phyloP scores from a whole-genome alignment of 2,329 filamentous ascomycete species.

The Fusarium sp. region DNA sequence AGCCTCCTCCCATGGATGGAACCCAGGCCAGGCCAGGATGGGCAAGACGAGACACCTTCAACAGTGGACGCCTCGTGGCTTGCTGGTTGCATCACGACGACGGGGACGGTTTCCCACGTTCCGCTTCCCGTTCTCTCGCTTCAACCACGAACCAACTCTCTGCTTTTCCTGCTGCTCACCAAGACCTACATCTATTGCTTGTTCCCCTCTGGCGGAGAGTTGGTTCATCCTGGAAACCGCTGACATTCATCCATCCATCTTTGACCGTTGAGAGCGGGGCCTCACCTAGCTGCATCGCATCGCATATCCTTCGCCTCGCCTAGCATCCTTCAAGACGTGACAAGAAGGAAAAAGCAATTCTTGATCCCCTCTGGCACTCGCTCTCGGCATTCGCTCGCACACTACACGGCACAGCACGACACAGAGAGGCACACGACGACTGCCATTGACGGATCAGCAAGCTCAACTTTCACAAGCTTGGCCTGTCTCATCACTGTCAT shows the following conservation, averaged over 20 bases:
- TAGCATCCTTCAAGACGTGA: slow-evolving; percentile 1
- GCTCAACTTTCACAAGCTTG: slow-evolving; percentile 21
- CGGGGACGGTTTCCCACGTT: slow-evolving; percentile 20
- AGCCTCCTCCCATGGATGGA: slow-evolving; percentile 3
- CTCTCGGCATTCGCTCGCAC: slow-evolving; percentile 1
- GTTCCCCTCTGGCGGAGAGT: background rate
- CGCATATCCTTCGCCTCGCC: slow-evolving; percentile 16
- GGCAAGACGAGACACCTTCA: slow-evolving; percentile 3
- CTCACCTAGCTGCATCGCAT: slow-evolving; percentile 16
- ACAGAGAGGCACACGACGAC: background rate
- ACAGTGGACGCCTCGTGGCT: slow-evolving; percentile 3
- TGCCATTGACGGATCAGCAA: background rate
- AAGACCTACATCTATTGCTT: background rate
- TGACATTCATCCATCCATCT: background rate
- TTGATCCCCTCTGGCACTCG: background rate
- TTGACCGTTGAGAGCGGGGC: slow-evolving; percentile 32
- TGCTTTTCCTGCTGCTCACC: background rate
- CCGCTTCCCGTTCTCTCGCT: slow-evolving; percentile 12
- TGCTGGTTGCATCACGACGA: slow-evolving; percentile 1
- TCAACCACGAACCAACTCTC: slow-evolving; percentile 18
- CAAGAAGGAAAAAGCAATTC: slow-evolving; percentile 28
- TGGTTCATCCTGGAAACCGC: slow-evolving; percentile 7
- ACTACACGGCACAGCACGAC: background rate
- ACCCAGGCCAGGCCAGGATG: background rate
- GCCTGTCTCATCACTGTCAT: slow-evolving; percentile 36